A percentile compares a stretch with the other conserved stretches of the same genome.
Evolutionary conservation across 2,329 filamentous ascomycete species (phyloP).

Genomic region (Beauveria caledonica): DNA sequence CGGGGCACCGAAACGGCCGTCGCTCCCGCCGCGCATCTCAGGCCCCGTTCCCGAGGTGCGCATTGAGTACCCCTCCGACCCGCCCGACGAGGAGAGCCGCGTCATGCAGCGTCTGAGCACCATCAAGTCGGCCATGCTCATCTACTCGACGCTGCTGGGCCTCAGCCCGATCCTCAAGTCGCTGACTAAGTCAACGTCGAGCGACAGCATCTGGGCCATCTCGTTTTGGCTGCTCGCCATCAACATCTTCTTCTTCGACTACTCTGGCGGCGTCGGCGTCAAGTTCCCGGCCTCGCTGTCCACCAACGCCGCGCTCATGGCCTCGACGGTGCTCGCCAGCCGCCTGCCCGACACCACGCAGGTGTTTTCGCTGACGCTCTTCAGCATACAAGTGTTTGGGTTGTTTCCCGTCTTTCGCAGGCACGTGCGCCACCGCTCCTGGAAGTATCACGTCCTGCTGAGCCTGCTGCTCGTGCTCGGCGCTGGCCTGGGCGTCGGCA

Average conservation of each 20-base stretch:
- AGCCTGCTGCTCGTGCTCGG: conserved; percentile 70
- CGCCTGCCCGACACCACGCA: conserved; percentile 83
- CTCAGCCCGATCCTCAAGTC: conserved; percentile 94
- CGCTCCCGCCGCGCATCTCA: background rate
- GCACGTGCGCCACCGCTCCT: conserved; percentile 73
- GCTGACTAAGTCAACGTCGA: conserved; percentile 84
- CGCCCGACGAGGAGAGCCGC: conserved; percentile 30
- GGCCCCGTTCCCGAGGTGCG: background rate
- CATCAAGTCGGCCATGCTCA: conserved; percentile 84
- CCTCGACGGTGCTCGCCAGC: conserved; percentile 85
- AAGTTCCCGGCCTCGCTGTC: conserved; percentile 70
- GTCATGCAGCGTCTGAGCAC: conserved; percentile 59
- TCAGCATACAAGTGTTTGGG: conserved; percentile 95
- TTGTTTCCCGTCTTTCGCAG: conserved; percentile 96
- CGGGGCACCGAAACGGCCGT: background rate
- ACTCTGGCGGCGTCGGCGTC: conserved; percentile 58
- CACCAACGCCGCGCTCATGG: conserved; percentile 95
- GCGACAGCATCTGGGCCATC: conserved; percentile 95
- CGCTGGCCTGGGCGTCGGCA: conserved; percentile 69
- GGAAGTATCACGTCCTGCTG: conserved; percentile 69
- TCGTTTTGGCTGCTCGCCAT: conserved; percentile 87
- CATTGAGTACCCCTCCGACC: conserved; percentile 17
- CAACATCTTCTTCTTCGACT: conserved; percentile 98
- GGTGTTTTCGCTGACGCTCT: conserved; percentile 90
- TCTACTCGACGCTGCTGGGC: conserved; percentile 86